These are phyloP conservation scores for Trichoderma sp. DNA, from an alignment of 2,329 filamentous ascomycete species.

Conservation along the genomic window DNA sequence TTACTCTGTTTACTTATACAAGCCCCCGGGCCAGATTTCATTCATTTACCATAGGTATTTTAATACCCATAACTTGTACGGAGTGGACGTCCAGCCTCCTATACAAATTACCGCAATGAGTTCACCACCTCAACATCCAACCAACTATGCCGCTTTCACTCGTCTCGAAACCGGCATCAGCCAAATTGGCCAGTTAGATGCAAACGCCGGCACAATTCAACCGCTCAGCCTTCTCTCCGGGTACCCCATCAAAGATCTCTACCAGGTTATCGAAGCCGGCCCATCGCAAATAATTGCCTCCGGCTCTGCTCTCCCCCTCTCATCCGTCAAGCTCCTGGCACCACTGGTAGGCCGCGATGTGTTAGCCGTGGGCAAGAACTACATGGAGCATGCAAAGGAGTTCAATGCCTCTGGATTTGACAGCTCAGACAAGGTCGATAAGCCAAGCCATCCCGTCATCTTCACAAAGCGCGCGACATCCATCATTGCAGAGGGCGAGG, in stretches of 20 bases:
- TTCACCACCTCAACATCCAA: neutral
- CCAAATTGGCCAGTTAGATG: neutral
- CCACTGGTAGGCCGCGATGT: neutral
- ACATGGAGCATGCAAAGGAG: constrained; percentile 12
- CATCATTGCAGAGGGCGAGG: constrained; percentile 3
- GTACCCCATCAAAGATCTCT: neutral
- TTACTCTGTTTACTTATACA: neutral
- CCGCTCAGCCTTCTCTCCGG: constrained; percentile 9
- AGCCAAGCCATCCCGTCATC: constrained; percentile 6
- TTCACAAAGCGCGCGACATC: constrained; percentile 13
- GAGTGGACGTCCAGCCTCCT: neutral
- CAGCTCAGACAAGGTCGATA: constrained; percentile 10
- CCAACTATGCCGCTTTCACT: constrained; percentile 5
- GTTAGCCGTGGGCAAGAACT: constrained; percentile 8
- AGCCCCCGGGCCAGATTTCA: neutral
- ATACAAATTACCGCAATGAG: constrained; percentile 13
- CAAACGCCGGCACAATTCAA: neutral
- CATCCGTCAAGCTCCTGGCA: constrained; percentile 2
- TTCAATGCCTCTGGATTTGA: constrained; percentile 9
- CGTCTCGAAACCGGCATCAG: neutral
- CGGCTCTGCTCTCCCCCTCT: neutral
- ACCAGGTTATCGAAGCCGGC: constrained; percentile 7
- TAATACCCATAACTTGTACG: neutral
- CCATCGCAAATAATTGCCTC: neutral
- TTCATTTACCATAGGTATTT: neutral